phyloP scores from a whole-genome alignment of 164 flowering plant species.

The Litsea cubeba region DNA sequence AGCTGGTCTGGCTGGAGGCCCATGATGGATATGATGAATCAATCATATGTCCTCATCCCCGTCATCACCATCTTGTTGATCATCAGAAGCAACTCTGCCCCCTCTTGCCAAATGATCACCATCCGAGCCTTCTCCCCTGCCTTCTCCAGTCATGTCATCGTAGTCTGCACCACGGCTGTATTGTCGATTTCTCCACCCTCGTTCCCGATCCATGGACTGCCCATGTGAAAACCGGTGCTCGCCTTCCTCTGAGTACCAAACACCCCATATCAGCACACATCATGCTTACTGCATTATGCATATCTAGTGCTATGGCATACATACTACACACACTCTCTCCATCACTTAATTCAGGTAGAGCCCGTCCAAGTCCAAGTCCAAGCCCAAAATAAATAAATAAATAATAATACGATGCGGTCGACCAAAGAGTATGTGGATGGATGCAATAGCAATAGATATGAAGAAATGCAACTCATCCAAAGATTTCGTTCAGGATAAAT shows the following conservation, averaged over 20 bases:
- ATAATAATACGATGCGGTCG: too few species aligned
- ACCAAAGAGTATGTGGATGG: too few species aligned
- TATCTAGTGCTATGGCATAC: background rate
- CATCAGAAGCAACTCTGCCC: conserved; percentile 19
- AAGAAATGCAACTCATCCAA: too few species aligned
- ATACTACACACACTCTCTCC: background rate
- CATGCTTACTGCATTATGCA: background rate
- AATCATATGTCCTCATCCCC: conserved; percentile 7
- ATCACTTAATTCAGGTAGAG: background rate
- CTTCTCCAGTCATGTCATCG: conserved; percentile 16
- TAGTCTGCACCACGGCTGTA: conserved; percentile 14
- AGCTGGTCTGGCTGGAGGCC: background rate
- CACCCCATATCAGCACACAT: background rate
- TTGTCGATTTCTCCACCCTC: conserved; percentile 21
- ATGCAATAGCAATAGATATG: too few species aligned
- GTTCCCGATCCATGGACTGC: conserved; percentile 34
- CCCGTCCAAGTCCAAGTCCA: too few species aligned
- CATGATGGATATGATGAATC: background rate
- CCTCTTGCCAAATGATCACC: conserved; percentile 16
- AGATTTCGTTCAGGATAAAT: too few species aligned
- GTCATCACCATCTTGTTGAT: conserved; percentile 25
- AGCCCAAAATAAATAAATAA: too few species aligned
- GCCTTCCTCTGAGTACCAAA: conserved; percentile 29
- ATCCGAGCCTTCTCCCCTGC: conserved; percentile 20
- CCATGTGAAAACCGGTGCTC: conserved; percentile 33